A percentile compares a stretch with the other conserved stretches of the same genome.
Conservation (phyloP, 768 basidiomycete genomes). For the Agrocybe pediades region DNA sequence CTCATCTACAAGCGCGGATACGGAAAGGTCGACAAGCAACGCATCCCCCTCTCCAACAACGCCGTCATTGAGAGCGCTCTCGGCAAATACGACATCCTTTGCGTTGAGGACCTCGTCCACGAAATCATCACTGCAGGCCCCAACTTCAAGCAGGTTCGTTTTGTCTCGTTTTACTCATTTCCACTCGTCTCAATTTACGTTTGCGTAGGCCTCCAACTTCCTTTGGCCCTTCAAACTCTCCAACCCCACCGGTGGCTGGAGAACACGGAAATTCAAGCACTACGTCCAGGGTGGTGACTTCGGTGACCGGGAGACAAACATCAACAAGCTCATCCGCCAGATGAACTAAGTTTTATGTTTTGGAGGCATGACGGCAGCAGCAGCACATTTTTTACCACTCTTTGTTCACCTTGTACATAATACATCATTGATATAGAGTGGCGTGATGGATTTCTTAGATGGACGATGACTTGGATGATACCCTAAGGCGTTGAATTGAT, state of each 20-base stretch:
- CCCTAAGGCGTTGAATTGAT: neutral
- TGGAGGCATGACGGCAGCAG: slow-evolving; percentile 18
- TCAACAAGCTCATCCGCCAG: slow-evolving; percentile 96
- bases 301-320: slow-evolving; percentile 95
- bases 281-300: slow-evolving; percentile 96
- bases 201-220: slow-evolving; percentile 80
- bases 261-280: slow-evolving; percentile 97
- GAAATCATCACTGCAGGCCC: slow-evolving; percentile 95
- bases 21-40: slow-evolving; percentile 97
- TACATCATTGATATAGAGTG: neutral
- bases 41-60: slow-evolving; percentile 95
- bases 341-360: slow-evolving; percentile 65
- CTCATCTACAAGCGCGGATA: slow-evolving; percentile 99
- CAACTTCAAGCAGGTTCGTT: slow-evolving; percentile 95
- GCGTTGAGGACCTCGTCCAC: slow-evolving; percentile 95
- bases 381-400: slow-evolving; percentile 17
- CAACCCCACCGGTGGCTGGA: slow-evolving; percentile 98
- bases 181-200: slow-evolving; percentile 4
- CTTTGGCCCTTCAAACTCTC: slow-evolving; percentile 99
- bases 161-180: neutral
- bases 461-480: no score
- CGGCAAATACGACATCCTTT: slow-evolving; percentile 94
- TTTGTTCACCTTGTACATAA: slow-evolving; percentile 17
- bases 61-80: slow-evolving; percentile 88
- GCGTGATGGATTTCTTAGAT: no score